These are phyloP conservation scores for Annulohypoxylon maeteangense DNA, from an alignment of 495 filamentous ascomycete species.

Conservation along the genomic window DNA sequence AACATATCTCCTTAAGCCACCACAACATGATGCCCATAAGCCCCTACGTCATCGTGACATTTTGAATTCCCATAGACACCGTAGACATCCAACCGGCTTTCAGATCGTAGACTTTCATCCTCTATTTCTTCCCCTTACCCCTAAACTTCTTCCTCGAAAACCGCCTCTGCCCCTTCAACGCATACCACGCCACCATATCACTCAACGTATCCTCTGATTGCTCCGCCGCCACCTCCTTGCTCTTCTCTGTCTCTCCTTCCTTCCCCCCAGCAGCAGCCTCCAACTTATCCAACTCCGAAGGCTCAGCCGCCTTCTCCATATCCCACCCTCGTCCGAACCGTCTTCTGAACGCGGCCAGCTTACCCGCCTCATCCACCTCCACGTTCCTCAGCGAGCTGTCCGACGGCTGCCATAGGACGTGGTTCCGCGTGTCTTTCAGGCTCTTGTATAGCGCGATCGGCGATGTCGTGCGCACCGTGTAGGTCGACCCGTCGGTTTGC, in stretches of 20 bases:
- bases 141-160: not conserved
- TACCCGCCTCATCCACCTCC: conserved; percentile 95
- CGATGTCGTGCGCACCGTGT: conserved; percentile 86
- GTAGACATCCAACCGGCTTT: not conserved
- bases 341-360: conserved; percentile 83
- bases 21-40: not conserved
- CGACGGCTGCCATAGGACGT: conserved; percentile 88
- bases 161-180: conserved; percentile 48
- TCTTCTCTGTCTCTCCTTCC: conserved; percentile 21
- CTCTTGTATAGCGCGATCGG: conserved; percentile 79
- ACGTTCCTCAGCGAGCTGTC: conserved; percentile 81
- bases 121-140: not conserved
- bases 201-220: conserved; percentile 62
- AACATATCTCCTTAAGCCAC: conserved; percentile 27
- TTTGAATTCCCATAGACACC: not conserved
- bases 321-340: conserved; percentile 89
- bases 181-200: conserved; percentile 77
- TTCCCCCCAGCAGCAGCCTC: conserved; percentile 46
- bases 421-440: conserved; percentile 88
- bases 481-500: conserved; percentile 90
- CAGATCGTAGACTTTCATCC: not conserved
- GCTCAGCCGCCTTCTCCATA: conserved; percentile 50
- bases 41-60: not conserved
- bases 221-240: not conserved
- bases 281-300: conserved; percentile 42